Evolutionary conservation across 2,329 filamentous ascomycete genomes (phyloP).

Genomic region (Penicillium griseofulvum): DNA sequence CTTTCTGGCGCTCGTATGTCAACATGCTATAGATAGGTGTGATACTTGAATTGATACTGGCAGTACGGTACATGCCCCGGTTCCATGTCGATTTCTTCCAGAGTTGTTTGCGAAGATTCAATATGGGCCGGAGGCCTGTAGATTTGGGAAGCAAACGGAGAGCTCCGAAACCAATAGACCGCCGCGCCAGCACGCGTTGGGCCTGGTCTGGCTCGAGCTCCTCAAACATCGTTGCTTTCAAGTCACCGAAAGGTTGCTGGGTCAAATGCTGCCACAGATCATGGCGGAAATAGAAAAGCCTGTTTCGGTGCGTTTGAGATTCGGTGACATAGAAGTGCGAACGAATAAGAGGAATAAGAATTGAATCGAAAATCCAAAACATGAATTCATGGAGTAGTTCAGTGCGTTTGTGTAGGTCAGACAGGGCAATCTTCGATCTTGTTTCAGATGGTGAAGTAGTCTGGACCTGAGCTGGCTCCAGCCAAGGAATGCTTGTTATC

Average conservation of each 20-base stretch:
- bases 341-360: conserved; percentile 81
- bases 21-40: conserved; percentile 73
- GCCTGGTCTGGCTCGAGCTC: conserved; percentile 64
- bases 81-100: conserved; percentile 48
- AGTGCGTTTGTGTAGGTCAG: conserved; percentile 70
- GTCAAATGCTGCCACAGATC: conserved; percentile 81
- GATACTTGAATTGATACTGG: conserved; percentile 68
- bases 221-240: conserved; percentile 75
- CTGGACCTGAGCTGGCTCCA: conserved; percentile 53
- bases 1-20: conserved; percentile 66
- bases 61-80: conserved; percentile 50
- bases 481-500: conserved; percentile 71
- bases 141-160: conserved; percentile 81
- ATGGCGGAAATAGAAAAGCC: conserved; percentile 89
- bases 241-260: conserved; percentile 64
- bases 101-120: conserved; percentile 72
- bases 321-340: conserved; percentile 95
- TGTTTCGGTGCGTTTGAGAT: conserved; percentile 73
- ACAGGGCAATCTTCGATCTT: conserved; percentile 59
- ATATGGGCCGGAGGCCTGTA: conserved; percentile 74
- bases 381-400: conserved; percentile 82
- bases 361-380: conserved; percentile 90
- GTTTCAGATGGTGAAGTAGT: conserved; percentile 23
- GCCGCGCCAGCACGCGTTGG: conserved; percentile 56
- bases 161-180: conserved; percentile 71